Evolutionary conservation across 371 early-diverging fungal species (phyloP).

Genomic region (Encephalitozoon hellem): DNA sequence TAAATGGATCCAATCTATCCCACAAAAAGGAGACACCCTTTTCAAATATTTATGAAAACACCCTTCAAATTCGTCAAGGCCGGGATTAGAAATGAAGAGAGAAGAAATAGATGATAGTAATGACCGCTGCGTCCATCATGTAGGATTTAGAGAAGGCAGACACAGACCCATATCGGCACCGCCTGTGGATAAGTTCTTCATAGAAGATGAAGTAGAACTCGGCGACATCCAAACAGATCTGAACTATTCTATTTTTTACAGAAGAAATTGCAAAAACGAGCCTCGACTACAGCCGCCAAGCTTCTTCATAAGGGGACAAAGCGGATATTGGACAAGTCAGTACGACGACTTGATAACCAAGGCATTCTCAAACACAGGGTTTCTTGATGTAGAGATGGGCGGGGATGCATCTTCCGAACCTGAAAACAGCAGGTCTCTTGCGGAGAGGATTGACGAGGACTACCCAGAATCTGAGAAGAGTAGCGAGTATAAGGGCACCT

Average conservation of each 20-base stretch:
- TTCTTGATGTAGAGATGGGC: conserved; percentile 39
- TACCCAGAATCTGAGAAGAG: conserved; percentile 39
- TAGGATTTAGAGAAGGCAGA: neutral
- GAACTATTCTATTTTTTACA: conserved; percentile 63
- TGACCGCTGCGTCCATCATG: neutral
- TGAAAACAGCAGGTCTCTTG: conserved; percentile 21
- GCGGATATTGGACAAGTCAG: conserved; percentile 32
- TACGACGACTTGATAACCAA: conserved; percentile 39
- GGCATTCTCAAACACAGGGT: conserved; percentile 31
- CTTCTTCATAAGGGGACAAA: conserved; percentile 43
- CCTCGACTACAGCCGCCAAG: conserved; percentile 62
- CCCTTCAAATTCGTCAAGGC: neutral
- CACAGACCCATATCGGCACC: conserved; percentile 46
- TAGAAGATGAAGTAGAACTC: conserved; percentile 41
- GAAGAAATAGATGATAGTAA: conserved; percentile 1
- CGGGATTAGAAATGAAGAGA: neutral
- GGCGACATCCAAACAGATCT: conserved; percentile 54
- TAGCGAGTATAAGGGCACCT: conserved; percentile 37
- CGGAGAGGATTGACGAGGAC: conserved; percentile 44
- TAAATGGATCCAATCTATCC: neutral
- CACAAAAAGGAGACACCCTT: neutral
- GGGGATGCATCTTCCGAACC: neutral
- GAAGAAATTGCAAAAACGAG: conserved; percentile 60
- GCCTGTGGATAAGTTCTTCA: conserved; percentile 47
- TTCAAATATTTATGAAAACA: conserved; percentile 9